Base-by-base conservation (phyloP, 2,329 filamentous ascomycete genomes). In the Scedosporium minutisporum region DNA sequence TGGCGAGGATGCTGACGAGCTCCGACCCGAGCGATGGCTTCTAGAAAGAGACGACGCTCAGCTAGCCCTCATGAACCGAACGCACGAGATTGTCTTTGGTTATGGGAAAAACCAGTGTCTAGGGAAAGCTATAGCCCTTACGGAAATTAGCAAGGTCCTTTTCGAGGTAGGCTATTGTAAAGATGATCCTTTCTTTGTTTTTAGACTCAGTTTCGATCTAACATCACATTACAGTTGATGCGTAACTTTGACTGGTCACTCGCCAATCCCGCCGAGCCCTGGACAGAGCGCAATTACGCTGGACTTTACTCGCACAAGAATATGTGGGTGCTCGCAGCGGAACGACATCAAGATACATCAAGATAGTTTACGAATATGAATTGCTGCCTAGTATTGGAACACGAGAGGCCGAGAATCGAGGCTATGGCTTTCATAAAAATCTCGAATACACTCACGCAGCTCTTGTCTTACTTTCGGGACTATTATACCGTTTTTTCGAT, bases 61-160 rank as follows among this genome's bases (percentile, higher is more conserved):
- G 25, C 46, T 70, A 0, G 69, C 64, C 14, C 64, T 66, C 25
- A 77, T 76, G 74, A 74, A 77, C 62, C 67, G 66, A 46, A 71
- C 71, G 0, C 63, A 74, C 16, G 76, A 78, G 14, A 62, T 77
- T 10, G 68, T 76, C 0, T 78, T 78, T 61, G 71, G 75, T 1
- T 72, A 74, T 21, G 76, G 77, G 0, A 64, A 70, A 2, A 77
- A 72, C 69, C 69, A 71, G 42, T 78, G 76, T 57, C 64, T 77
- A 5, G 76, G 76, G 1, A 70, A 71, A 3, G 69, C 70, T 0
- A 69, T 78, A 18, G 75, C 76, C 1, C 58, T 72, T 7, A 73
- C 77, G 67, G 75, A 78, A 66, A 21, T 77, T 61, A 74, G 75
- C 41, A 73, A 74, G 68, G 58, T 73, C 2, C 69, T 76, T 46